Percentiles rank a stretch among this genome's conserved stretches.
These are phyloP conservation scores for Gastroboletus turbinatus DNA, from an alignment of 1,284 basidiomycete species.

Conservation along the genomic window DNA sequence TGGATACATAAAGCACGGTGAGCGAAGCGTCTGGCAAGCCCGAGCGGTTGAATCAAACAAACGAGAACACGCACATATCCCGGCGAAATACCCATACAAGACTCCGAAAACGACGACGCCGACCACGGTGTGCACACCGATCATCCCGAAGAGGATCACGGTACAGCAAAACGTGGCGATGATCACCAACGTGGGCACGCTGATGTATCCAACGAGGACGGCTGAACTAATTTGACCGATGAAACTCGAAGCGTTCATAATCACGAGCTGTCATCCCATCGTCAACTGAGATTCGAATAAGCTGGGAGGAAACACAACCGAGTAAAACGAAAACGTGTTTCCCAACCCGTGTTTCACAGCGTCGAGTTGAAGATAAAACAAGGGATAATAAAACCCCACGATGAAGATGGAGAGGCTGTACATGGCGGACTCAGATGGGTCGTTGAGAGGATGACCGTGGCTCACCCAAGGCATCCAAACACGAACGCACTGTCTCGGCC, in stretches of 20 bases:
- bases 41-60: not conserved
- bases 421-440: not conserved
- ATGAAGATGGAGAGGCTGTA: slow-evolving; percentile 21
- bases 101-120: slow-evolving; percentile 33
- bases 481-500: slow-evolving; percentile 27
- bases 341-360: slow-evolving; percentile 23
- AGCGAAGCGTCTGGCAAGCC: not conserved
- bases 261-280: slow-evolving; percentile 26
- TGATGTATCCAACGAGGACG: slow-evolving; percentile 22
- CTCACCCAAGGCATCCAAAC: slow-evolving; percentile 28
- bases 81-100: slow-evolving; percentile 41
- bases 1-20: slow-evolving; percentile 13
- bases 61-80: slow-evolving; percentile 34
- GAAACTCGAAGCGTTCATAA: slow-evolving; percentile 35
- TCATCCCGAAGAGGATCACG: slow-evolving; percentile 31
- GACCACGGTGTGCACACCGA: slow-evolving; percentile 24
- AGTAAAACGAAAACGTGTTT: slow-evolving; percentile 34
- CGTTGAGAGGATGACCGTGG: not conserved
- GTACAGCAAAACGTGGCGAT: slow-evolving; percentile 33
- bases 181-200: slow-evolving; percentile 20
- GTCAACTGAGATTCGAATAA: not conserved
- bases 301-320: slow-evolving; percentile 20
- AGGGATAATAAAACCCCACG: slow-evolving; percentile 32
- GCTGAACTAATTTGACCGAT: slow-evolving; percentile 31
- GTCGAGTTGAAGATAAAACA: slow-evolving; percentile 35